Evolutionary conservation across 2,329 filamentous ascomycete species (phyloP).

Genomic region (Clarireedia hainanense): DNA sequence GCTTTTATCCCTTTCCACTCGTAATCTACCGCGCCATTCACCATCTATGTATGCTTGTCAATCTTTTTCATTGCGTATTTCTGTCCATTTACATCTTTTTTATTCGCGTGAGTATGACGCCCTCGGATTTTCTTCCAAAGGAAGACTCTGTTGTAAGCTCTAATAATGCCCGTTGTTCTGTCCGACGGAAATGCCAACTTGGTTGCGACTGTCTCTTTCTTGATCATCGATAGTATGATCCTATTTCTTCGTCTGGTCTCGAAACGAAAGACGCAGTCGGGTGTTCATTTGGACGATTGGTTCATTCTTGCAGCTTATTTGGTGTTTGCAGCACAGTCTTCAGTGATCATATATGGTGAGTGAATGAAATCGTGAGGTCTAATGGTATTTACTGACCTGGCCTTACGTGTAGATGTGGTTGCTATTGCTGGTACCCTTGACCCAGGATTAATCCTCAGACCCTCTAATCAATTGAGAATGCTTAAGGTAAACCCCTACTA

Average conservation of each 20-base stretch:
- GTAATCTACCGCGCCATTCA: no score
- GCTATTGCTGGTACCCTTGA: conserved; percentile 3
- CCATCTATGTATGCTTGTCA: background rate
- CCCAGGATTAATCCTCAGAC: background rate
- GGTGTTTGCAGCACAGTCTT: background rate
- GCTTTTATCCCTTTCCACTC: background rate
- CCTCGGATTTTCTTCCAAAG: background rate
- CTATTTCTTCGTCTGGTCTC: conserved; percentile 1
- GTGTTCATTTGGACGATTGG: conserved; percentile 2
- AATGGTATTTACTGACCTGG: background rate
- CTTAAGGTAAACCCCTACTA: background rate
- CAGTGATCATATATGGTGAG: conserved; percentile 4
- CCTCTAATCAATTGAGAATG: background rate
- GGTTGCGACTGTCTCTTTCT: background rate
- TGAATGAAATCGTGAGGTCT: background rate
- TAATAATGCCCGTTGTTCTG: background rate
- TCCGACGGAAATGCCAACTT: background rate
- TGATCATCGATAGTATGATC: background rate
- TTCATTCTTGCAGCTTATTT: conserved; percentile 5
- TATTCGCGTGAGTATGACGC: background rate
- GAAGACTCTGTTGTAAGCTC: background rate
- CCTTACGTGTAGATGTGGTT: background rate
- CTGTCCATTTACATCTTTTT: background rate
- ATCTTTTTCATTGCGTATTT: background rate
- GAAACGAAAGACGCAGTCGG: background rate